These are phyloP conservation scores for Alternaria atra DNA, from an alignment of 2,329 filamentous ascomycete species.

Conservation along the genomic window DNA sequence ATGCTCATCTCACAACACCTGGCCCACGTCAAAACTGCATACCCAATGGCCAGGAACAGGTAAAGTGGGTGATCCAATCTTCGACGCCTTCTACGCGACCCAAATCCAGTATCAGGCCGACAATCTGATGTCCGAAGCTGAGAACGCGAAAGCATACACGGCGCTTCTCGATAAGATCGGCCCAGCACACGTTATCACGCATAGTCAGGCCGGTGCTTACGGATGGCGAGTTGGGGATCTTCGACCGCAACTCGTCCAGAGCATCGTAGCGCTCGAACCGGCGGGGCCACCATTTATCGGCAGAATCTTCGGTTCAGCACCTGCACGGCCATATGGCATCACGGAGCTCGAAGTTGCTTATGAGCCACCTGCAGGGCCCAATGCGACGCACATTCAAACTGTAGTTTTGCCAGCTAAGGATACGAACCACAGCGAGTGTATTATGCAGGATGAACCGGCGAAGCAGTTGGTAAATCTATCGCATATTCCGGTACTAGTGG, in stretches of 20 bases:
- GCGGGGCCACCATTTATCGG: slow-evolving; percentile 59
- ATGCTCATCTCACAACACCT: slow-evolving; percentile 47
- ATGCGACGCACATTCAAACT: slow-evolving; percentile 33
- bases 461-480: slow-evolving; percentile 60
- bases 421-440: slow-evolving; percentile 45
- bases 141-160: slow-evolving; percentile 51
- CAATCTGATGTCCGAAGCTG: slow-evolving; percentile 38
- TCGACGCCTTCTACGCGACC: slow-evolving; percentile 60
- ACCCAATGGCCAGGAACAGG: slow-evolving; percentile 56
- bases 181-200: slow-evolving; percentile 57
- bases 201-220: slow-evolving; percentile 60
- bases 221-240: slow-evolving; percentile 61
- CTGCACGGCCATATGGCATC: slow-evolving; percentile 45
- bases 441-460: slow-evolving; percentile 52
- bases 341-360: slow-evolving; percentile 47
- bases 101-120: slow-evolving; percentile 53
- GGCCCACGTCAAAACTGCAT: slow-evolving; percentile 55
- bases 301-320: slow-evolving; percentile 10
- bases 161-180: slow-evolving; percentile 57
- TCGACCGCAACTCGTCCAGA: slow-evolving; percentile 58
- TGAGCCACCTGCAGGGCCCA: slow-evolving; percentile 39
- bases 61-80: slow-evolving; percentile 56
- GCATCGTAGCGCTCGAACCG: slow-evolving; percentile 63
- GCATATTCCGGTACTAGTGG: slow-evolving; percentile 59
- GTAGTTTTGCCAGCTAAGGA: slow-evolving; percentile 32